Base-by-base conservation (phyloP, 495 filamentous ascomycete species). In the Lindgomyces ingoldianus region DNA sequence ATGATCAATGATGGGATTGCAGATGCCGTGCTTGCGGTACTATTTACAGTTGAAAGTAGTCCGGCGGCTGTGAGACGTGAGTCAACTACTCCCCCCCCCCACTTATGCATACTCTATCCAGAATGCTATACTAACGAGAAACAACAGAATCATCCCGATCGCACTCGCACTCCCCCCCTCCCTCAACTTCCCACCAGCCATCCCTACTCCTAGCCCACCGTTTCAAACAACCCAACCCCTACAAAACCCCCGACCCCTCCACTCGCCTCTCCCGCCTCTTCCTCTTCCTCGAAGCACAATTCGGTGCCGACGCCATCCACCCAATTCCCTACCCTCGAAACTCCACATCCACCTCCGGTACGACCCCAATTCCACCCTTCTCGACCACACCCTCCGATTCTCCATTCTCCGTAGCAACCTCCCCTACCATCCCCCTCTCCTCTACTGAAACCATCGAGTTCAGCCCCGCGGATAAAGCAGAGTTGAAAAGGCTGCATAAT, bases 1-100 rank as follows among this genome's bases (percentile, higher is more conserved):
- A 89, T 96, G 83, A 85, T 96, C 67, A 98, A 98, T 70, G 94
- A 98, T 68, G 91, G 93, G 29, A 94, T 98, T 67, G 94, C 95
- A 6, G 94, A 98, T 76, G 91, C 94, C 11, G 89, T 96, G 16
- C 88, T 97, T 79, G 94, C 90, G 4, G 91, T 96, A 3, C 81
- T 98, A 10, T 83, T 96, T 61, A 89, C 87, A 0, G 87, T 96
- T 14, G 95, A 98, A 77, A 93, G 87, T 74, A 93, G 87, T 51
- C 95, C 95, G 14, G 94, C 95, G 19, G 94, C 94, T 14, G 93
- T 98, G 33, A 95, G 91, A 73, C 89, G 92, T 96, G 81, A 74
- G 87, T 72, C 4, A 52, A 44, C 49, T 11, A 18, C 36, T 29
- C 47, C 46, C 44, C 26, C 26, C 42, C 25, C 45, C 46, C 48